Conservation (phyloP, 306 rosid species). For the Glycyrrhiza uralensis region DNA sequence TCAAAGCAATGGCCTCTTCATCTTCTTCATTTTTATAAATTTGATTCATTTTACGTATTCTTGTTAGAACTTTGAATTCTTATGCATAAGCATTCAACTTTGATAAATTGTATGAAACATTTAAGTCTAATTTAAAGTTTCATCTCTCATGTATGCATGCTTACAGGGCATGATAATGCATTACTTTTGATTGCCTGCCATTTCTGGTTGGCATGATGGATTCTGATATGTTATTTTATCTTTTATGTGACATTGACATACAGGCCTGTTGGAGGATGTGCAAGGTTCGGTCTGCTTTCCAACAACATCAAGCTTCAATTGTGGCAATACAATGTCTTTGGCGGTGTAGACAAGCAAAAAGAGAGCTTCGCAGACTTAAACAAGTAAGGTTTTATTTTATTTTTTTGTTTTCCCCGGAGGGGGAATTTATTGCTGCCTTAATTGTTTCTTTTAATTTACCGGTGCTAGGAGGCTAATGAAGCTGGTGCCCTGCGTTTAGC, state of each 20-base stretch:
- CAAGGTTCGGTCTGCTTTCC: constrained; percentile 66
- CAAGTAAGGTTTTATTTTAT: constrained; percentile 41
- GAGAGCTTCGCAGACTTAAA: constrained; percentile 73
- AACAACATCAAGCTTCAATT: constrained; percentile 48
- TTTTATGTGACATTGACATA: constrained; percentile 16
- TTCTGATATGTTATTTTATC: constrained; percentile 12
- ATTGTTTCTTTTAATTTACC: constrained; percentile 15
- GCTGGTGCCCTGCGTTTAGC: constrained; percentile 96
- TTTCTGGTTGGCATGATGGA: neutral
- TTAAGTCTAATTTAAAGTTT: neutral
- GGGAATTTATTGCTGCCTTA: neutral
- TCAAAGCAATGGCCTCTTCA: neutral
- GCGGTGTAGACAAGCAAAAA: constrained; percentile 82
- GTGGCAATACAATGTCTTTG: constrained; percentile 84
- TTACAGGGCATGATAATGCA: neutral
- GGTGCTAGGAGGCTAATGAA: constrained; percentile 89
- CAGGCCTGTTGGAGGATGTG: constrained; percentile 91
- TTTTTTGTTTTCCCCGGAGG: neutral
- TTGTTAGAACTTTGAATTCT: neutral
- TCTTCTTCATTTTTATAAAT: neutral
- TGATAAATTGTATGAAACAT: constrained; percentile 11
- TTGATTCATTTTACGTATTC: neutral
- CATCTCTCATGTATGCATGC: neutral
- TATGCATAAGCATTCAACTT: neutral
- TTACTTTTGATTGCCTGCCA: neutral